Conservation (phyloP, 495 filamentous ascomycete genomes). For the Aspergillus campestris region DNA sequence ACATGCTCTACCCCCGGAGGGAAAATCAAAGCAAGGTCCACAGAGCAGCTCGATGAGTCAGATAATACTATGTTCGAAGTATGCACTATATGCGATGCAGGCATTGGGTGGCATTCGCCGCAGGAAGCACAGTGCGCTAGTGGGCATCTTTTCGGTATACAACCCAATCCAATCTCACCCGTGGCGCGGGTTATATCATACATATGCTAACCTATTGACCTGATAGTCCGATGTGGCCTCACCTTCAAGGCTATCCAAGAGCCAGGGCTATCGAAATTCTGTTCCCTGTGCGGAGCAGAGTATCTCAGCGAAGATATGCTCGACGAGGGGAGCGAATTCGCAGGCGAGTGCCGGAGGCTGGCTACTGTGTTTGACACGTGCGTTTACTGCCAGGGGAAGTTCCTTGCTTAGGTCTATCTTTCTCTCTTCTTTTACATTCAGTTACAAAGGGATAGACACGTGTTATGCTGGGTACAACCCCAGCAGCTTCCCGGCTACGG, state of each 20-base stretch:
- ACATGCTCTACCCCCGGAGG: conserved; percentile 13
- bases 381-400: conserved; percentile 48
- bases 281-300: conserved; percentile 39
- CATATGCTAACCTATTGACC: neutral
- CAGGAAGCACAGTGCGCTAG: conserved; percentile 34
- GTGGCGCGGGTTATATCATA: neutral
- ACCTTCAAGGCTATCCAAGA: conserved; percentile 47
- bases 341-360: conserved; percentile 18
- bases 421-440: neutral
- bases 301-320: conserved; percentile 41
- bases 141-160: conserved; percentile 44
- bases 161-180: too few relatives aligned
- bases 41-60: conserved; percentile 14
- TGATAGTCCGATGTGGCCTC: conserved; percentile 44
- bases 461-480: conserved; percentile 34
- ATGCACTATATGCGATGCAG: conserved; percentile 41
- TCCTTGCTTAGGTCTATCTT: conserved; percentile 13
- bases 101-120: conserved; percentile 29
- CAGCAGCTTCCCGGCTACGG: conserved; percentile 62
- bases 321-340: conserved; percentile 10
- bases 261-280: conserved; percentile 47
- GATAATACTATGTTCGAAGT: conserved; percentile 28
- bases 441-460: neutral
- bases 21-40: conserved; percentile 17
- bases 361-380: conserved; percentile 46